These are phyloP conservation scores for Piromyces finnis DNA, from an alignment of 192 early-diverging fungal genomes.

Conservation along the genomic window DNA sequence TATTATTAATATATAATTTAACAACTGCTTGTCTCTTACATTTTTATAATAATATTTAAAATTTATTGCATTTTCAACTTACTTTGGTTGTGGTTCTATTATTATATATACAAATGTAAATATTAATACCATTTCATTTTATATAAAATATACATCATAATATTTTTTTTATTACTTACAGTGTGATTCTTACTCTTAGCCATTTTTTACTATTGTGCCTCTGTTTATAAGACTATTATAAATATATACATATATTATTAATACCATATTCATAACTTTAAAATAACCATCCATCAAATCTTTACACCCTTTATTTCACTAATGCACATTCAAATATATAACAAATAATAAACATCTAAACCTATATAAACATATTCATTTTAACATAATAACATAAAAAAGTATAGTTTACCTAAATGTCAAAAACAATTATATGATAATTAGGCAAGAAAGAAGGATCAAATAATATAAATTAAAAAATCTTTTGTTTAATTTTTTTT, in stretches of 20 bases:
- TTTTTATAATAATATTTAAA: slow-evolving; percentile 3
- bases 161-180: too few relatives aligned
- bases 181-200: slow-evolving; percentile 98
- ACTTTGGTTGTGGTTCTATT: slow-evolving; percentile 94
- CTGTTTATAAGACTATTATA: background rate
- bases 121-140: too few relatives aligned
- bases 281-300: background rate
- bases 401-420: background rate
- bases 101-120: background rate
- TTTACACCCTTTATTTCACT: too few relatives aligned
- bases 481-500: background rate
- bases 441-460: background rate
- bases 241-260: background rate
- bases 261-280: too few relatives aligned
- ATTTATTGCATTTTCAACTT: slow-evolving; percentile 9
- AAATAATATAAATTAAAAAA: background rate
- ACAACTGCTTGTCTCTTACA: too few relatives aligned
- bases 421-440: background rate
- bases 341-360: too few relatives aligned
- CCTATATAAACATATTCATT: too few relatives aligned
- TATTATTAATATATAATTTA: background rate
- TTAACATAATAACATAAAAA: too few relatives aligned
- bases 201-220: slow-evolving; percentile 18
- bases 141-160: too few relatives aligned
- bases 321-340: too few relatives aligned